Base-by-base conservation (phyloP, 331 rosid genomes). In the Stylosanthes scabra region DNA sequence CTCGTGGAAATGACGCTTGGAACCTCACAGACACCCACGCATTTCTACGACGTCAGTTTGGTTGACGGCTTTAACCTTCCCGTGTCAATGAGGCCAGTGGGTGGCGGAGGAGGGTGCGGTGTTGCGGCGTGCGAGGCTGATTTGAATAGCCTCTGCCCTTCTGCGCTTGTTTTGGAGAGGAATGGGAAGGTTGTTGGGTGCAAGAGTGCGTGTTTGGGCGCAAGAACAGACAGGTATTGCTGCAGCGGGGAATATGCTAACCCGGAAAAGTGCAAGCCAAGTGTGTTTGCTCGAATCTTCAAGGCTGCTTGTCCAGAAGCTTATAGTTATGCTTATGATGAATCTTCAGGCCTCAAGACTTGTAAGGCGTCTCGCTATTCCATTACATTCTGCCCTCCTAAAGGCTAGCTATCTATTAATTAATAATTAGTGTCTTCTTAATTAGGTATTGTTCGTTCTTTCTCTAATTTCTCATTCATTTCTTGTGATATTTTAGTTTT, bases 41-140 rank as follows among this genome's bases (percentile, higher is more conserved):
- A 90, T 65, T 87, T 77, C 86, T 87, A 82, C 20, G 85, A 85
- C 71, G 89, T 85, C 28, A 89, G 96, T 57, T 69, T 87, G 80
- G 86, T 83, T 40, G 92, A 87, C 10, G 96, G 91, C 3, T 89
- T 89, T 34, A 89, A 85, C 49, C 50, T 89, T 5, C 92, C 92
- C 0, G 81, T 82, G 37, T 74, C 90, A 0, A 75, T 87, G 90
- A 65, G 44, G 62, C 85, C 90, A 0, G 15, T 76, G 0, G 78
- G 83, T 1, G 83, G 85, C 0, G 60, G 81, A 0, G 42, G 50
- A 0, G 81, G 77, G 6, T 85, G 90, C 11, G 87, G 88, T 0
- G 81, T 80, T 7, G 90, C 96, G 2, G 74, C 79, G 1, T 87
- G 96, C 55, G 89, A 79, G 70, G 80, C 75, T 25, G 73, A 90